Conservation (phyloP, 164 flowering plant genomes). For the Protea cynaroides region DNA sequence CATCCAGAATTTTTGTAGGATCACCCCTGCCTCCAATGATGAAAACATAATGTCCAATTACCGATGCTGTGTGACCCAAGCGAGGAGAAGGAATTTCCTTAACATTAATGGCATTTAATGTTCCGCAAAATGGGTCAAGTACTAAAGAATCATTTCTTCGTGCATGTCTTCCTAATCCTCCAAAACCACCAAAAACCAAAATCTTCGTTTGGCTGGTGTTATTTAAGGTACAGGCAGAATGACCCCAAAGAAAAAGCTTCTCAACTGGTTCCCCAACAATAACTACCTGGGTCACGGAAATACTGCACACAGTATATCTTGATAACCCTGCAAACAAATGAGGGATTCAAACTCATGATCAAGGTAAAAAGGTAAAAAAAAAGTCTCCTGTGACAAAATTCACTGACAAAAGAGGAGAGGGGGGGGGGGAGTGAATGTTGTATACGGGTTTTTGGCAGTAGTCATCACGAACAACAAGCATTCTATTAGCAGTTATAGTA, state of each 20-base stretch:
- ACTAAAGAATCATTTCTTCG: constrained; percentile 63
- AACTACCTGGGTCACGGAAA: constrained; percentile 33
- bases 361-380: constrained; percentile 28
- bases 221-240: constrained; percentile 51
- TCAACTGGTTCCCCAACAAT: constrained; percentile 68
- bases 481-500: no score
- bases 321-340: constrained; percentile 57
- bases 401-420: constrained; percentile 19
- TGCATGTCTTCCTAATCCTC: constrained; percentile 88
- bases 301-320: constrained; percentile 22
- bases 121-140: constrained; percentile 47
- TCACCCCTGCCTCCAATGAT: constrained; percentile 90
- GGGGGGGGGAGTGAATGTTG: not conserved
- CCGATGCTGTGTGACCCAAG: constrained; percentile 70
- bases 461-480: not conserved
- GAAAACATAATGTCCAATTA: constrained; percentile 57
- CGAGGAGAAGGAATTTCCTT: constrained; percentile 61
- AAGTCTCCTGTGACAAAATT: constrained; percentile 34
- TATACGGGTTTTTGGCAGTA: not conserved
- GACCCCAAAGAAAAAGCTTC: constrained; percentile 90
- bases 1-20: constrained; percentile 65
- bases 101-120: constrained; percentile 29
- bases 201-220: constrained; percentile 20
- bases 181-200: constrained; percentile 89
- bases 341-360: constrained; percentile 45